These are phyloP conservation scores for Rhododendron mucronatum DNA, from an alignment of 148 eudicot species.

Conservation along the genomic window DNA sequence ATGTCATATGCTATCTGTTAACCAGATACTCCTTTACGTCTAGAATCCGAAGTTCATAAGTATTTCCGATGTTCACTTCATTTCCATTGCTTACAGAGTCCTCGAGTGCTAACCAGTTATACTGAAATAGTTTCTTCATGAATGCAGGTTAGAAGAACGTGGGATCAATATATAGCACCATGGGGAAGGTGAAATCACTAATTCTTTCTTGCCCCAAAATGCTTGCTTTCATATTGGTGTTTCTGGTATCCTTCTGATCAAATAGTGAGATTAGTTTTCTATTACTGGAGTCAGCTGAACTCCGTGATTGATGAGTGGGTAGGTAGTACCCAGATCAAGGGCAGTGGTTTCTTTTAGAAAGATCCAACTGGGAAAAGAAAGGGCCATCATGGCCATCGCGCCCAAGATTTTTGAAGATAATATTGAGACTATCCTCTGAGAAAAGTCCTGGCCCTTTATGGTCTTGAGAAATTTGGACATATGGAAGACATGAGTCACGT, in stretches of 20 bases:
- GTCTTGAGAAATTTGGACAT: background rate
- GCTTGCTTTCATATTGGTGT: background rate
- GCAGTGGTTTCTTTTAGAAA: background rate
- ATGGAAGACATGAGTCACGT: background rate
- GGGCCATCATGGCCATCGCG: background rate
- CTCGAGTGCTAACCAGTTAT: background rate
- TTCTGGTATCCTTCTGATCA: background rate
- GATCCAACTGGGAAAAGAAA: background rate
- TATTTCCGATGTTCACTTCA: background rate
- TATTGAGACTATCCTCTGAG: background rate
- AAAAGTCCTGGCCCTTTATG: background rate
- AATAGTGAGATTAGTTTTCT: background rate
- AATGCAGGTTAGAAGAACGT: constrained; percentile 74
- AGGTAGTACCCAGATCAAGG: background rate
- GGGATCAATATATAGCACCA: constrained; percentile 89
- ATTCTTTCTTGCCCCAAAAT: background rate
- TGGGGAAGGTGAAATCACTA: constrained; percentile 68
- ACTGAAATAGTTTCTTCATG: background rate
- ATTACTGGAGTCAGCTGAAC: background rate
- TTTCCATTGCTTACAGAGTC: background rate
- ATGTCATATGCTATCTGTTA: background rate
- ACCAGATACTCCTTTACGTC: background rate
- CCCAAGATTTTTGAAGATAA: background rate
- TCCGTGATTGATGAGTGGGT: background rate
- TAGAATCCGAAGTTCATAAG: background rate